Conservation (phyloP, 108 stramenopile species). For the Fragilariopsis cylindrus region DNA sequence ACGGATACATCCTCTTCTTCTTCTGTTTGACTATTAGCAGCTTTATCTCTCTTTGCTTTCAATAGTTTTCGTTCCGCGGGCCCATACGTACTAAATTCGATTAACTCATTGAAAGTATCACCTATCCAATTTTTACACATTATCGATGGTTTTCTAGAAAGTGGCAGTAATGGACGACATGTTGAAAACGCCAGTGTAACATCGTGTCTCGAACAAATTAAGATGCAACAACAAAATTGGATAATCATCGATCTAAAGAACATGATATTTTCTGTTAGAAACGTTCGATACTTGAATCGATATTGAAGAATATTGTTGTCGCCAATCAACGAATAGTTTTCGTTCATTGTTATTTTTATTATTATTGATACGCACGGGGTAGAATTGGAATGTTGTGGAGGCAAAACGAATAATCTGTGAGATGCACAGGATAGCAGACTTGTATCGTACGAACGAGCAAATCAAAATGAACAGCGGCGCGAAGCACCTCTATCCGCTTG, state of each 20-base stretch:
- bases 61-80: constrained; percentile 33
- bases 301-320: too few species aligned
- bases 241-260: neutral
- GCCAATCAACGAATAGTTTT: too few species aligned
- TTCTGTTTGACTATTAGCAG: neutral
- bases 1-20: constrained; percentile 15
- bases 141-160: neutral
- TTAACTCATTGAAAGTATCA: constrained; percentile 37
- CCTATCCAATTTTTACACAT: neutral
- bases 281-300: too few species aligned
- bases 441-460: too few species aligned
- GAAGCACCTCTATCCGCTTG: too few species aligned
- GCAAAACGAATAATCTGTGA: too few species aligned
- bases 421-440: too few species aligned
- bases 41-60: constrained; percentile 21
- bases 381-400: neutral
- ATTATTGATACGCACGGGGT: neutral
- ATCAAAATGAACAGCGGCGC: too few species aligned
- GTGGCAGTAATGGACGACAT: neutral
- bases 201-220: neutral
- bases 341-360: neutral
- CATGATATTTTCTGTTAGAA: neutral
- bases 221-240: neutral
- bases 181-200: neutral
- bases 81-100: constrained; percentile 37